Evolutionary conservation across 2,329 filamentous ascomycete species (phyloP), one percentile per base, ranked within the genome.

Genomic region (Paecilomyces fulvus): DNA sequence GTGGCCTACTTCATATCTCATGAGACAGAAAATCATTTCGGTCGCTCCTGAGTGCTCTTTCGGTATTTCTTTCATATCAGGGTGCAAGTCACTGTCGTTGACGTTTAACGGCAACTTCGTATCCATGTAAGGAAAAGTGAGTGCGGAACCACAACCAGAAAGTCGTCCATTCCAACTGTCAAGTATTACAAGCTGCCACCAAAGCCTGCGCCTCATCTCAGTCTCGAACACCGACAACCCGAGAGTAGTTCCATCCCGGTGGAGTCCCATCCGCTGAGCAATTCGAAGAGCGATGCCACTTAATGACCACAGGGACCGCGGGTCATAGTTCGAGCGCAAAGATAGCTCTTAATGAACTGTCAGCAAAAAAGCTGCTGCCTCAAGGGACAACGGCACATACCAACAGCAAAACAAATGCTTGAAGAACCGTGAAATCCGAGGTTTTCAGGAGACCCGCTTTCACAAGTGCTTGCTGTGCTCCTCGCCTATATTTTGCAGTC

Each of bases 201-300:
- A 88, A 20, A 87, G 75, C 6, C 85, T 76, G 49, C 85, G 75
- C n/a, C 84, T 79, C 77, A 88, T 87, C 65, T 88, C 84, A 2
- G 80, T 81, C 63, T 88, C 84, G 61, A 86, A 86, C 0, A 83
- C 82, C 0, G 79, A 75, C 1, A 87, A 73, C 1, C 79, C 79
- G 5, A 84, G 73, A 17, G 72, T 68, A 58, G 80, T 78, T 33
- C 83, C 84, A 58, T 88, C 84, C 11, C 82, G 78, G 58, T 87
- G 83, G 51, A 87, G 76, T 0, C 85, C 85, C 77, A 88, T 84
- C 64, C 85, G 84, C 65, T 86, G 82, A 1, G 83, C 84, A 54
- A 88, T 83, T 20, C 85, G 79, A 31, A 88, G 76, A 4, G 83
- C 76, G 14, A 83, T 75, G 3, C 84, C 84, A 53, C 81, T 83